A percentile compares a stretch with the other conserved stretches of the same genome.
Evolutionary conservation across 2,329 filamentous ascomycete species (phyloP).

Genomic region (Blumeriella jaapii): DNA sequence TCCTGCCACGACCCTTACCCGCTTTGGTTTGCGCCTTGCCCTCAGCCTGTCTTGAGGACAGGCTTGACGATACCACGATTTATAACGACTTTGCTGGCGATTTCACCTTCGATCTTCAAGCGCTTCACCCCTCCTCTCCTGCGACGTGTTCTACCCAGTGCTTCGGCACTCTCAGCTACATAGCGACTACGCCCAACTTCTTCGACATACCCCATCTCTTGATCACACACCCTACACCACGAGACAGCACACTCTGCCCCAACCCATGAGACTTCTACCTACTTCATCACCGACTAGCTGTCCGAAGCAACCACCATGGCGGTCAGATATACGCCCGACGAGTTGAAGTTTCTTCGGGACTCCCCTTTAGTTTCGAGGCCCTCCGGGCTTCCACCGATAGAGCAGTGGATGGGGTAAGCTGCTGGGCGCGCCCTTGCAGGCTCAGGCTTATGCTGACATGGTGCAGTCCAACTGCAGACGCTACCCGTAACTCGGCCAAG

Average conservation of each 20-base stretch:
- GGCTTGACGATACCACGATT: conserved; percentile 2
- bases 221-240: conserved; percentile 1
- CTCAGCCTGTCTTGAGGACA: conserved; percentile 13
- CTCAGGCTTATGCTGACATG: conserved; percentile 14
- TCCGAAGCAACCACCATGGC: conserved; percentile 15
- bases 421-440: background rate
- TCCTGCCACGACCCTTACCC: no score
- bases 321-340: conserved; percentile 57
- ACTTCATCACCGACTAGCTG: background rate
- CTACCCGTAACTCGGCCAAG: conserved; percentile 24
- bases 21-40: conserved; percentile 15
- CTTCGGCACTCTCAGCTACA: no score
- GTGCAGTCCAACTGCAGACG: conserved; percentile 21
- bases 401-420: conserved; percentile 90
- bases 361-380: conserved; percentile 81
- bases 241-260: background rate
- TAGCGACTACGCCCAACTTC: no score
- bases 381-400: conserved; percentile 63
- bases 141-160: no score
- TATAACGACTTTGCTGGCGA: background rate
- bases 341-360: conserved; percentile 62
- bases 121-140: background rate
- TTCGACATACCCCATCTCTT: conserved; percentile 1
- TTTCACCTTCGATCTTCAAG: background rate
- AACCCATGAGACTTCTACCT: conserved; percentile 4